Base-by-base conservation (phyloP, 768 basidiomycete species). In the Xerocomus brunneocitrinus region DNA sequence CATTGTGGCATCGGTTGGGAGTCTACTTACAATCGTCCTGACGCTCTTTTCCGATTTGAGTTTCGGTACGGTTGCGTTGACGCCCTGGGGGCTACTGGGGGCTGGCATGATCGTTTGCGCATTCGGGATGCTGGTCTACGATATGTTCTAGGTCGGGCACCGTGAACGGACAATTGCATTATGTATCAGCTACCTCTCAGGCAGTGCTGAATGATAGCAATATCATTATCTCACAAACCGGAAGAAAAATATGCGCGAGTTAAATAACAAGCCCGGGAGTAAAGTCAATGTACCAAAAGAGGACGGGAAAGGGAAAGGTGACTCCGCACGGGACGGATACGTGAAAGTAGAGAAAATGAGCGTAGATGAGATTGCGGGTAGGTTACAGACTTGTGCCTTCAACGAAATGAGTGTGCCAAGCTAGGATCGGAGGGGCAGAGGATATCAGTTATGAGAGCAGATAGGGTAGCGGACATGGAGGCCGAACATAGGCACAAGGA, bases 11-110 rank as follows among this genome's bases (percentile, higher is more conserved):
- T 91, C 90, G 2, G 93, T 97, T 31, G 93, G 92, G 42, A 92
- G 82, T 68, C 78, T 98, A n/a, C 77, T 95, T n/a, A 94, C 94
- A 5, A 95, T 95, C 59, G 90, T 95, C 35, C 78, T 97, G 46
- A 89, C 93, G 13, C 81, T 93, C 44, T 62, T 91, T 14, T 82
- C 87, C 39, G 94, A 98, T 69, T 76, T 87, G 8, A 58, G 85
- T 16, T 86, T 93, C 56, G 84, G 90, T 22, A 76, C 78, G 48
- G 77, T 82, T 35, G 74, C 79, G 1, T 65, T 93, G 53, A 91
- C 86, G 0, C 25, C 79, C 3, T 87, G 85, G 79, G 89, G 90
- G 51, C 56, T 94, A 19, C 42, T 85, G 10, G 95, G 95, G 8
- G 87, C 87, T 47, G 79, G 80, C 19, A 78, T 85, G 61, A 95